Base-by-base conservation (phyloP, 1,284 basidiomycete genomes). In the Marasmius oreades region DNA sequence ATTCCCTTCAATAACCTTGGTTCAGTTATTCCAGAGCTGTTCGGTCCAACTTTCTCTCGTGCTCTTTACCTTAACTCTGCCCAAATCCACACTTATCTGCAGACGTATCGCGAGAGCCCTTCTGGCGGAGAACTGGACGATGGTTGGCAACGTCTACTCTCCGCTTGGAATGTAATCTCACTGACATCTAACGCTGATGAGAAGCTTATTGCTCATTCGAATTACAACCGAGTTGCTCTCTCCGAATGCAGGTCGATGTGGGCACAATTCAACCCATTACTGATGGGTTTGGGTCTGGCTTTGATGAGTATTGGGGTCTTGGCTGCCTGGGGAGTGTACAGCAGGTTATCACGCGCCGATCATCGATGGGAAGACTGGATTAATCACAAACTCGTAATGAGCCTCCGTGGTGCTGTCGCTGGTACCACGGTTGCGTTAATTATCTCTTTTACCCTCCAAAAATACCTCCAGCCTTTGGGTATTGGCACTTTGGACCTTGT, bases 1-100 rank as follows among this genome's bases (percentile, higher is more conserved):
- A 90, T 99, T 50, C 97, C 97, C 0, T 98, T 90, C 77, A 98
- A 96, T 72, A 98, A 93, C 64, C 86, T 99, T 14, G 97, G 97
- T 0, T 84, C 81, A 1, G 75, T 97, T 56, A 92, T 99, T 23
- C 96, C 96, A 0, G 95, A 99, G 67, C 73, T 95, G 16, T 98
- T 99, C 68, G 68, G 69, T 0, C 58, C 62, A 1, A 60, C 61
- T 5, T 59, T 81, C 1, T 61, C 76, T 20, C 74, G 74, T 1
- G 94, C 94, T 0, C 78, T 93, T 2, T 71, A 82, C 53, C 72
- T 90, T 55, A 96, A 96, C 62, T 80, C 84, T 0, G 76, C 75
- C 14, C 96, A 98, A 70, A 83, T 99, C 50, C 81, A 82, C 62
- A 73, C 70, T 3, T 98, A 95, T 69, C 75, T 98, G 18, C 75